Base-by-base conservation (phyloP, 768 basidiomycete species). In the Amanita brunnescens region DNA sequence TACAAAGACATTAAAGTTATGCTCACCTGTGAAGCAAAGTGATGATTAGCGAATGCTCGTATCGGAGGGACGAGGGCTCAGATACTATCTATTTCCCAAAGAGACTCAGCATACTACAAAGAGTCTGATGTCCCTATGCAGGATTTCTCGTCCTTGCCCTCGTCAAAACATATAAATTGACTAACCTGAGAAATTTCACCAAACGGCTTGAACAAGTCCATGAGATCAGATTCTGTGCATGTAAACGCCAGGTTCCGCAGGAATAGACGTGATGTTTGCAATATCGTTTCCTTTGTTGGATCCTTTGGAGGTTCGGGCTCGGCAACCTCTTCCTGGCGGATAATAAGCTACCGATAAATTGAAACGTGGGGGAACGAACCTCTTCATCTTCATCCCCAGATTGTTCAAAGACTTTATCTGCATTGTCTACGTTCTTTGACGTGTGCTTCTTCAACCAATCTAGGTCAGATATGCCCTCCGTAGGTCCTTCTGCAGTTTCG, bases 201-300 rank as follows among this genome's bases (percentile, higher is more conserved):
- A 62, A 79, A 90, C 0, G 77, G 70, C 2, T 66, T 62, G 64
- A 93, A 92, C 2, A 83, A 72, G 10, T 75, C 72, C 2, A 64
- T 60, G 0, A 98, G 67, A 45, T 96, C 92, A 2, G 71, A 65
- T 14, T 86, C 78, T 6, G 85, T 84, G 52, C 87, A 90, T 0
- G 84, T 79, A 60, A 92, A 98, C 0, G 92, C 75, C n/a, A 99
- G 67, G 62, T 98, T 99, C n/a, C 96, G 90, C 5, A 99, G 70
- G 61, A 98, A 98, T 2, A 98, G 70, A 3, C 94, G 80, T 1
- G 80, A 76, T 0, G 92, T 94, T 51, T 77, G 75, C 4, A 85
- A 67, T 47, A 95, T 85, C 1, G 82, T 79, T 30, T 74, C 70
- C 46, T 62, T 68, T 3, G 67, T 70, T 2, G 67, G 55, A 44